Percentiles rank a stretch among this genome's conserved stretches.
These are phyloP conservation scores for Musa troglodytarum DNA, from an alignment of 176 grass and related monocot species.

Conservation along the genomic window DNA sequence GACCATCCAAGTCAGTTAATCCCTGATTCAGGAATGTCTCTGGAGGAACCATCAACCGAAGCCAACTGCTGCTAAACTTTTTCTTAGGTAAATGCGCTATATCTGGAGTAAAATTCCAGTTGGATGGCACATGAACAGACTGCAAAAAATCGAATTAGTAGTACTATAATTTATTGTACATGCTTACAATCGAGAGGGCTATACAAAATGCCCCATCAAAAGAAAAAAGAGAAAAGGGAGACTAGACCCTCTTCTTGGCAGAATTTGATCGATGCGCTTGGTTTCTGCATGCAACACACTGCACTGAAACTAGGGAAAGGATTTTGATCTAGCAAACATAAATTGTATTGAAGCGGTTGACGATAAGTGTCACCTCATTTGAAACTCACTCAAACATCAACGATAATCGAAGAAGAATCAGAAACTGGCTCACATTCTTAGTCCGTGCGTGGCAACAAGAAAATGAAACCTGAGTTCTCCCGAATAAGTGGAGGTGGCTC, in stretches of 20 bases:
- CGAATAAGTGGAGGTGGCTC: slow-evolving; percentile 37
- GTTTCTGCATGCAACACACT: background rate
- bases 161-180: background rate
- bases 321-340: background rate
- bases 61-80: too few relatives aligned
- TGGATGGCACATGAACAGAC: background rate
- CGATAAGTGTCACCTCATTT: background rate
- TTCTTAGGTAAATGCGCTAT: too few relatives aligned
- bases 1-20: too few relatives aligned
- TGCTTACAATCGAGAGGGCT: background rate
- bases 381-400: background rate
- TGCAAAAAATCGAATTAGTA: background rate
- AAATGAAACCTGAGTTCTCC: slow-evolving; percentile 40
- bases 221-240: background rate
- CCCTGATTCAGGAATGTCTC: too few relatives aligned
- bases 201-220: background rate
- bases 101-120: background rate
- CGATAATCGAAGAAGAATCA: background rate
- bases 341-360: background rate
- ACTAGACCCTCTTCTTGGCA: background rate
- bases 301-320: background rate
- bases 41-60: too few relatives aligned
- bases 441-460: slow-evolving; percentile 29
- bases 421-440: background rate
- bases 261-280: background rate